Evolutionary conservation across 2,329 filamentous ascomycete species (phyloP), one percentile per base, ranked within the genome.

Genomic region (Aotearoamyces nothofagi): DNA sequence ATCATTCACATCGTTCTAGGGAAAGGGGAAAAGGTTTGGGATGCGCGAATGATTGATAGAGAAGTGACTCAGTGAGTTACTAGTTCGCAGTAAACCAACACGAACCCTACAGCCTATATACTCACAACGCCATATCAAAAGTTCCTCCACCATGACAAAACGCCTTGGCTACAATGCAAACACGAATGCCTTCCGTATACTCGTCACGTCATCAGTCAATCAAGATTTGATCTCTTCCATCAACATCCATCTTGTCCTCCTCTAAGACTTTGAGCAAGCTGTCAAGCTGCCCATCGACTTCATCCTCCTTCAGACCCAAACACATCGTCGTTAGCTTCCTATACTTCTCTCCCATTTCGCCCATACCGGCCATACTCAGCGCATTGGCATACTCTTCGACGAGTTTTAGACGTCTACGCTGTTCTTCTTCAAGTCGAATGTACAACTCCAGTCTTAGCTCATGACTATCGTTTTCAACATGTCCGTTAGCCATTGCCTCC

Each of bases 281-380:
- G 2, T 38, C 37, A 15, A 47, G 30, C 27, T 45, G 37, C 23
- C 61, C 58, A 47, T 83, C 78, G 19, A 83, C 63, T 38, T 69
- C 74, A 39, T 79, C 73, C 33, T 79, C 75, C 39, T 69, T 63
- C 10, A 73, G 63, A 15, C 75, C 74, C 15, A 84, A 57, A 34
- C 78, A 81, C 34, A 67, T 66, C 34, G 68, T 69, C 17, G 83
- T 67, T 16, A 84, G 60, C 31, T 66, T 66, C 36, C 77, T 65
- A 50, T 86, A 87, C 48, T 75, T 71, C 40, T 75, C 74, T 39
- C 79, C 78, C 47, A 74, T 73, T 49, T 81, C 76, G 19, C 75
- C 72, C 20, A 76, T 71, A 23, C 78, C 78, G 8, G 78, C 73
- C 37, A 73, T 64, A 24, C 68, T 69, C 25, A 81, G 57, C 9